Evolutionary conservation across 2,329 filamentous ascomycete genomes (phyloP).

Genomic region (Cladophialophora psammophila): DNA sequence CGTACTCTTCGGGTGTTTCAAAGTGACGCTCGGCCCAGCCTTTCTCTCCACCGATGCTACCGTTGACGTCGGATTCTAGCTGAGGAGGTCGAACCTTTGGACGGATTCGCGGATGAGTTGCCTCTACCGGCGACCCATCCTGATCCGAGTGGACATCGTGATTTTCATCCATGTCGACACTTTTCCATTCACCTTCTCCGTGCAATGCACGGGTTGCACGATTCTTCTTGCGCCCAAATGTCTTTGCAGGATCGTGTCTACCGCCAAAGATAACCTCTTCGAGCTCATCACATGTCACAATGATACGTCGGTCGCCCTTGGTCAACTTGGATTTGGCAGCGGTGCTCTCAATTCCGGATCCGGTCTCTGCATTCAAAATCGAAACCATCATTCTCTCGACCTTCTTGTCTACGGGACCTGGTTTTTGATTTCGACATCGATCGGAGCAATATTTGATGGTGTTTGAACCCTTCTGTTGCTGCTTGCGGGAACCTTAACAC

Average conservation of each 20-base stretch:
- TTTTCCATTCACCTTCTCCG: constrained; percentile 52
- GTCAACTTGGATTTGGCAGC: constrained; percentile 27
- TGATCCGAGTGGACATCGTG: constrained; percentile 5
- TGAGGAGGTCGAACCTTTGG: constrained; percentile 52
- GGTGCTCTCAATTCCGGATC: constrained; percentile 45
- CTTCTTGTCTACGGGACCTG: constrained; percentile 57
- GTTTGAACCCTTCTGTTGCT: constrained; percentile 44
- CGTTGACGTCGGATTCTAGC: constrained; percentile 60
- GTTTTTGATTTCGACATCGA: constrained; percentile 61
- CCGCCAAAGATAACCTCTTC: constrained; percentile 60
- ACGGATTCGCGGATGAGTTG: constrained; percentile 25
- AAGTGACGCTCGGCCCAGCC: constrained; percentile 60
- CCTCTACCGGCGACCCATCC: neutral
- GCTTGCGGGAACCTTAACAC: constrained; percentile 43
- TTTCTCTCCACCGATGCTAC: constrained; percentile 64
- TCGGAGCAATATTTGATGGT: constrained; percentile 65
- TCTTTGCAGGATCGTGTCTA: constrained; percentile 13
- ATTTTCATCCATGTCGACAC: constrained; percentile 53
- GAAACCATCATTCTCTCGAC: constrained; percentile 53
- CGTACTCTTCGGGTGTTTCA: constrained; percentile 22
- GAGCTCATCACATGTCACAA: constrained; percentile 59
- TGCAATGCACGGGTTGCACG: constrained; percentile 51
- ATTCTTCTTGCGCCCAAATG: constrained; percentile 44
- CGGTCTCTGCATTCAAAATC: constrained; percentile 47
- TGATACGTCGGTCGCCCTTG: constrained; percentile 61